These are phyloP conservation scores for Candida nanaspora DNA, from an alignment of 805 yeast genomes.

Conservation along the genomic window DNA sequence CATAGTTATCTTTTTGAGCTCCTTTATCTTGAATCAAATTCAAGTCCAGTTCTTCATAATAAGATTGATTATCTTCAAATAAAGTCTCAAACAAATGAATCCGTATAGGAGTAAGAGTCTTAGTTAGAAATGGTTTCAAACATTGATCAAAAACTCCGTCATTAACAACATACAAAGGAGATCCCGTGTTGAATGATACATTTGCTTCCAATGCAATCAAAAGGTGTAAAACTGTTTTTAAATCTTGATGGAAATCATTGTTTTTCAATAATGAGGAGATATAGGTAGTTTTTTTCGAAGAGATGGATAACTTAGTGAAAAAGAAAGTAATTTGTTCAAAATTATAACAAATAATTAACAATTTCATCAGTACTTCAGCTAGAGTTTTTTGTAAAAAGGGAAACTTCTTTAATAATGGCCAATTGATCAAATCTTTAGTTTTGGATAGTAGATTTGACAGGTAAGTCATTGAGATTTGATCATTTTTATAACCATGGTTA, in stretches of 20 bases:
- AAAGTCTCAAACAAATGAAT: not conserved
- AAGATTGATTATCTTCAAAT: not conserved
- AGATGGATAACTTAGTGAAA: slow-evolving; percentile 15
- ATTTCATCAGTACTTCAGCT: slow-evolving; percentile 19
- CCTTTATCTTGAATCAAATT: too few relatives aligned
- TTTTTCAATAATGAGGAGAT: slow-evolving; percentile 2
- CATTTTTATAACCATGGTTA: slow-evolving; percentile 10
- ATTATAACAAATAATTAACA: slow-evolving; percentile 10
- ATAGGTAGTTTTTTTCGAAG: slow-evolving; percentile 6
- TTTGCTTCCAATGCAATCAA: slow-evolving; percentile 1
- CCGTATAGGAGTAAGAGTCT: not conserved
- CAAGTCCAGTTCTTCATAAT: not conserved
- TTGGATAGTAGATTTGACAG: slow-evolving; percentile 12
- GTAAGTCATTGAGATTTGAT: slow-evolving; percentile 7
- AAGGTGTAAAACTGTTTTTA: slow-evolving; percentile 13
- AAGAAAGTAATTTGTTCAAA: slow-evolving; percentile 13
- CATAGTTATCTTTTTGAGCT: too few relatives aligned
- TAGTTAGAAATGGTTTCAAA: not conserved
- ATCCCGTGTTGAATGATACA: too few relatives aligned
- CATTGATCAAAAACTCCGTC: slow-evolving; percentile 2
- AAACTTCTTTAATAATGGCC: slow-evolving; percentile 19
- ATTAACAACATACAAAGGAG: too few relatives aligned
- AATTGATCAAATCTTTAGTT: slow-evolving; percentile 21
- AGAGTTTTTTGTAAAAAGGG: slow-evolving; percentile 18
- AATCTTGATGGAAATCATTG: slow-evolving; percentile 10